Evolutionary conservation across 768 basidiomycete species (phyloP), one percentile per base, ranked within the genome.

Genomic region (Holtermannia corniformis): DNA sequence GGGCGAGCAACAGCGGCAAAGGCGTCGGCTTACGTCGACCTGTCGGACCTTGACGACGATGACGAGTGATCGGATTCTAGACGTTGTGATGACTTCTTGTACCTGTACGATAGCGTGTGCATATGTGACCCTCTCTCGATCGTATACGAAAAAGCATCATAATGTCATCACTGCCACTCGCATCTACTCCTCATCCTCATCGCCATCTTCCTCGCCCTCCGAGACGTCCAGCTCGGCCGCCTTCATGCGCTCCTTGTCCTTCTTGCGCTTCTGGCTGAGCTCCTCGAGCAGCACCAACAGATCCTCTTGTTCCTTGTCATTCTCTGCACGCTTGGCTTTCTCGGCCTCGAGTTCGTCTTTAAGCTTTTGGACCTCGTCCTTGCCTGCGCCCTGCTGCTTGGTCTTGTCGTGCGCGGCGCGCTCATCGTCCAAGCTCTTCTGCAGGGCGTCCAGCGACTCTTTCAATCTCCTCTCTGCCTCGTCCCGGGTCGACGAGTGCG

Each of bases 231-330:
- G 52, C 0, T 86, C 86, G 10, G 79, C 80, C 52, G 79, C 80
- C 64, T 78, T 76, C 76, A 99, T 80, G 59, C 78, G 76, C 44
- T 71, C 78, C 75, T 97, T 97, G 67, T 97, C 95, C 60, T 76
- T 77, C 74, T 79, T 80, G 49, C 92, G 78, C 74, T 99, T 99
- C 58, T 76, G 79, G 43, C 82, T 86, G 56, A 95, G 76, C 74
- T 97, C 95, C 64, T 97, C 95, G 3, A 99, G 76, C 26, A 96
- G 73, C 1, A 99, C 92, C 20, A 99, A 76, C 45, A 97, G 71
- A 72, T 99, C 93, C 68, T 96, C 93, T 62, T 96, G 92, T 70
- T 99, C 93, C 73, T 91, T 92, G 72, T 95, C 90, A 21, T 82
- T 81, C 7, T 95, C 90, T 59, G 80, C 83, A 46, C 80, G 79